Evolutionary conservation across 257 asterid species (phyloP), one percentile per base, ranked within the genome.

Genomic region (Solanum pimpinellifolium): DNA sequence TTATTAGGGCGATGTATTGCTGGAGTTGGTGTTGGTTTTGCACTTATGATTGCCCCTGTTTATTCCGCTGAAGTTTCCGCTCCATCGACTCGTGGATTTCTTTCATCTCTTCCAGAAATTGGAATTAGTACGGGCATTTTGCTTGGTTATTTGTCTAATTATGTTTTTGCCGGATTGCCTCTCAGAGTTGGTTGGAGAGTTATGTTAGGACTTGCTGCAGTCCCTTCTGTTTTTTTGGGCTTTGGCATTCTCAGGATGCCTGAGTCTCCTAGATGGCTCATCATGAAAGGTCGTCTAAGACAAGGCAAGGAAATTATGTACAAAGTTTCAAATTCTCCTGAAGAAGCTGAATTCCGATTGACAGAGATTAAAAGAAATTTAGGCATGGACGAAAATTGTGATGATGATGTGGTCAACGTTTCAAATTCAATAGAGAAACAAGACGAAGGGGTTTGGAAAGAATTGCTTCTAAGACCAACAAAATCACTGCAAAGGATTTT

Each of bases 31-130:
- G 98, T 95, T 3, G 98, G 98, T 20, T 95, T 94, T 73, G 98
- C 97, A 8, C 95, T 95, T 3, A 95, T 95, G 98, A 94, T 95
- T 6, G 98, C 98, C 0, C 98, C 98, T 1, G 98, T 95, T 13
- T 95, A 95, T 68, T 92, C 97, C 0, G 98, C 97, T 23, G 98
- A 95, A 76, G 90, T 95, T 8, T 94, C 98, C 3, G 86, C 98
- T 2, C 95, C 98, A 1, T 82, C 88, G 27, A 86, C 90, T 27
- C 95, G 98, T 39, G 98, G 98, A 4, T 91, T 93, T 44, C 84
- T 95, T 3, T 88, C 98, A 1, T 93, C 98, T 2, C 75, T 95
- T 12, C 98, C 98, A 3, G 98, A 95, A 86, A 73, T 95, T 15
- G 97, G 97, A 31, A 95, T 95, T 86, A 93, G 95, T 25, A 23